Base-by-base conservation (phyloP, 768 basidiomycete genomes). In the Amyloporia xantha region DNA sequence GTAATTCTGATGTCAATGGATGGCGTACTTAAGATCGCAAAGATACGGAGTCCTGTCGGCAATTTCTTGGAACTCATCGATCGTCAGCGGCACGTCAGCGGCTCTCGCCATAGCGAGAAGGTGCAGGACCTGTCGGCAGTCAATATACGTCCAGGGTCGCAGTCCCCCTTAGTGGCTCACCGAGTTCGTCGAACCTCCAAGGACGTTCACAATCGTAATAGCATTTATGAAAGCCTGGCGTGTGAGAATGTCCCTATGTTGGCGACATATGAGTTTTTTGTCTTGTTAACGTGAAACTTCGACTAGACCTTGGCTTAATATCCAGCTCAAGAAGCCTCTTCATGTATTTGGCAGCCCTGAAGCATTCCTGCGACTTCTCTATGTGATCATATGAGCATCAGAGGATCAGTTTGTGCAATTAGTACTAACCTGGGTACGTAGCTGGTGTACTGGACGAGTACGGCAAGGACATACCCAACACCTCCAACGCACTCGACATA, bases 131-230 rank as follows among this genome's bases (percentile, higher is more conserved):
- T 87, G 56, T 12, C 11, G 25, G 23, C 1, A 28, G 37, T 24
- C 26, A 10, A 4, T 41, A 15, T 20, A 35, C 5, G n/a, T 37
- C 7, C 30, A 9, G 13, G 27, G 17, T 26, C 25, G n/a, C n/a
- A n/a, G n/a, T n/a, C 21, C 44, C 35, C 21, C 10, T 37, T 23
- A 41, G 10, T 2, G 25, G 64, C 79, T 47, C 58, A 87, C 88
- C 17, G 90, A 84, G 60, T 93, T 93, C 4, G 92, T 94, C 1
- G 87, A 91, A 15, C 91, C 91, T 26, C 91, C 91, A 2, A 93
- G 72, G 41, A 89, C 69, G 59, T 82, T 91, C 36, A 89, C 73
- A 40, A 92, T 74, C 13, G 81, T 76, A 53, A 93, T 87, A 12
- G 91, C 91, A 58, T 93, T 93, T 58, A 91, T 65, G 69, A 94